Percentiles rank a stretch among this genome's conserved stretches.
phyloP scores from a whole-genome alignment of 495 filamentous ascomycete genomes.

The Glarea lozoyensis region DNA sequence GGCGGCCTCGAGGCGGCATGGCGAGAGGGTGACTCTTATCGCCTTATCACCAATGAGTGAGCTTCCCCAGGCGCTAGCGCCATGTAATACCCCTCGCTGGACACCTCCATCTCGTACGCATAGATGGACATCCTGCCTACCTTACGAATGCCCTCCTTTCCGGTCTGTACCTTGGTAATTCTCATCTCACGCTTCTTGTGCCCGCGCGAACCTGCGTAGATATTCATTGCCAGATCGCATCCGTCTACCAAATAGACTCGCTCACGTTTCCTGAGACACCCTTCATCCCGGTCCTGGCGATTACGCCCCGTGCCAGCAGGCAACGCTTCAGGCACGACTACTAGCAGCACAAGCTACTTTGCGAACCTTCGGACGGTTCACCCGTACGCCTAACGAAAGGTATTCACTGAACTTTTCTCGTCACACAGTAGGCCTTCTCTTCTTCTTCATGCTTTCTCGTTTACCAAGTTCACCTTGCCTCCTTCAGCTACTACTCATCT shows the following conservation, averaged over 20 bases:
- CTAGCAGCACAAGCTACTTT: too few species aligned
- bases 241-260: conserved; percentile 1
- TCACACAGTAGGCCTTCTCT: conserved; percentile 1
- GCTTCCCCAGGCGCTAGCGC: conserved; percentile 1
- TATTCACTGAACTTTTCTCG: background rate
- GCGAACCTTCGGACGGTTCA: background rate
- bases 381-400: background rate
- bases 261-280: conserved; percentile 1
- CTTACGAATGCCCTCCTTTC: conserved; percentile 11
- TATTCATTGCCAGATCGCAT: background rate
- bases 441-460: background rate
- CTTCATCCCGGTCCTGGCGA: conserved; percentile 1
- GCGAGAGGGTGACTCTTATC: too few species aligned
- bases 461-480: background rate
- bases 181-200: conserved; percentile 4
- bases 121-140: too few species aligned
- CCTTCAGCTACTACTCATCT: background rate
- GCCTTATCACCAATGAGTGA: conserved; percentile 2
- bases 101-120: background rate
- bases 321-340: background rate
- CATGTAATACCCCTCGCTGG: background rate
- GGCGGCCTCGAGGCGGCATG: too few species aligned
- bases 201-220: background rate
- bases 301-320: conserved; percentile 4
- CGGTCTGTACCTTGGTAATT: too few species aligned